Conservation (phyloP, 1,284 basidiomycete genomes). For the Jaminaea rosea region DNA sequence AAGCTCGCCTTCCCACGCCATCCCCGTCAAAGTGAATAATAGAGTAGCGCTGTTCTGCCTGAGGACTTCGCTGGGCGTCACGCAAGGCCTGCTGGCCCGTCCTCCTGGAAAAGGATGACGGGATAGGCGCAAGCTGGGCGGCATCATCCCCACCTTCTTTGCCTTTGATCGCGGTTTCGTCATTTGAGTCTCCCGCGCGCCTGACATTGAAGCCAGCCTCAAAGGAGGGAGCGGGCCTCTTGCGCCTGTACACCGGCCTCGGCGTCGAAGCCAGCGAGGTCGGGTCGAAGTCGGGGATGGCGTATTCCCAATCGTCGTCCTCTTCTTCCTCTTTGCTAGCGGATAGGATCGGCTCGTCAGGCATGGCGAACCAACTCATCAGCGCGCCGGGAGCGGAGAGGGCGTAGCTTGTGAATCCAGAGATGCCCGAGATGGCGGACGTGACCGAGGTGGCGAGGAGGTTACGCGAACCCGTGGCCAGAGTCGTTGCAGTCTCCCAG, state of each 20-base stretch:
- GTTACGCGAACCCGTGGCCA: too few relatives aligned
- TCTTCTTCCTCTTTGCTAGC: conserved; percentile 9
- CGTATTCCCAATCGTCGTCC: conserved; percentile 25
- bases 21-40: conserved; percentile 25
- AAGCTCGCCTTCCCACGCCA: conserved; percentile 20
- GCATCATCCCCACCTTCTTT: neutral
- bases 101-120: neutral
- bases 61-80: too few relatives aligned
- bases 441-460: too few relatives aligned
- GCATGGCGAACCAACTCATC: too few relatives aligned
- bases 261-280: conserved; percentile 15
- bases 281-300: conserved; percentile 26
- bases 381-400: too few relatives aligned
- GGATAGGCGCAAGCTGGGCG: too few relatives aligned
- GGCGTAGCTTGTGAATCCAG: too few relatives aligned
- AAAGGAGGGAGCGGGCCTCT: conserved; percentile 16
- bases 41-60: conserved; percentile 14
- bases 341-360: too few relatives aligned
- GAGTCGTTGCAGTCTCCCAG: too few relatives aligned
- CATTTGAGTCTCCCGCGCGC: neutral
- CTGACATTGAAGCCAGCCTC: conserved; percentile 15
- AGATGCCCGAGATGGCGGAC: too few relatives aligned
- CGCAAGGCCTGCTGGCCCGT: too few relatives aligned
- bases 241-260: conserved; percentile 26
- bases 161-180: too few relatives aligned